Evolutionary conservation across 805 yeast species (phyloP), one percentile per base, ranked within the genome.

Genomic region (Candida coquimbonensis): DNA sequence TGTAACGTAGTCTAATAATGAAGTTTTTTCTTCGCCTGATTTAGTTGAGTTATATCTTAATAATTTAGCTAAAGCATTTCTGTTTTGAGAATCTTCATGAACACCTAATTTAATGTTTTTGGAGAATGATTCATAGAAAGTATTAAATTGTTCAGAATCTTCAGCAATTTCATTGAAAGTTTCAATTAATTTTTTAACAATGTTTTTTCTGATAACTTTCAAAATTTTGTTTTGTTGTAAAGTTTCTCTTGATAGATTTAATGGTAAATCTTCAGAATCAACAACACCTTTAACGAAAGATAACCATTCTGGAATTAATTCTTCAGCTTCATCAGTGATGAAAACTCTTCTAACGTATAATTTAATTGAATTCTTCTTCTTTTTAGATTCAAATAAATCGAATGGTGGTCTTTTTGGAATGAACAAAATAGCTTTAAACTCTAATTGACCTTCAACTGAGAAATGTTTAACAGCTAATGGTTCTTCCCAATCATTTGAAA

Each of bases 401-500:
- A 93, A 87, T 73, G 99, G 99, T 63, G 99, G 97, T 78, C 99
- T 89, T 80, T 86, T 87, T 73, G 99, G 99, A 74, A 93, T 81
- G 66, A 88, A 93, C 63, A 93, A 77, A 66, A 93, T 93, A 54
- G 99, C 98, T 77, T 84, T 90, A 83, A 93, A 93, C 78, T 93
- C 99, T 64, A 93, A 81, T 79, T 93, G 99, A 80, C 99, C 99
- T 78, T 93, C 99, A 65, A 93, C 99, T 43, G 96, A 87, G 81
- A 93, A 93, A 77, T 93, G 99, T 81, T 93, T 93, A 59, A 93
- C 98, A 58, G 97, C 97, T 68, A 93, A 81, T 74, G 96, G 99
- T 69, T 93, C 99, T 78, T 93, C 99, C 99, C 99, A 93, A 74
- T 93, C 99, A 74, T 93, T 93, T 47, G 99, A 90, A 66, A 93